Conservation (phyloP, 75 land plant species). For the Cryptomeria japonica region DNA sequence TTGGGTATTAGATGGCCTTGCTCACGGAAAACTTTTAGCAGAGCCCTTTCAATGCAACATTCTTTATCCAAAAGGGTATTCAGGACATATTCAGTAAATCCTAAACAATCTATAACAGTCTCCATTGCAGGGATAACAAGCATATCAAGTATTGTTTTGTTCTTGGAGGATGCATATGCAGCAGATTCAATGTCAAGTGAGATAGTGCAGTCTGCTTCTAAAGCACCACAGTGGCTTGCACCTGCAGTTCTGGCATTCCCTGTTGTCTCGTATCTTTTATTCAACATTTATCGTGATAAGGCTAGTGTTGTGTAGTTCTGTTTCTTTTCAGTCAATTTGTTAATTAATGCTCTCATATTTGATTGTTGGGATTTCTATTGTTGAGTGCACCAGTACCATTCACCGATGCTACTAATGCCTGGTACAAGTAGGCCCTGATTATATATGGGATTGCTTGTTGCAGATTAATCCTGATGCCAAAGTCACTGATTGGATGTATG, state of each 20-base stretch:
- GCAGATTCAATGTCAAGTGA: conserved; percentile 17
- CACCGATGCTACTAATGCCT: neutral
- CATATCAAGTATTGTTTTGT: neutral
- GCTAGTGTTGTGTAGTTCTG: conserved; percentile 15
- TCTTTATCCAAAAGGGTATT: neutral
- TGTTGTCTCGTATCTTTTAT: conserved; percentile 29
- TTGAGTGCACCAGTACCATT: neutral
- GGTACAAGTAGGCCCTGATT: neutral
- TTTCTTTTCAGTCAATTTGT: neutral
- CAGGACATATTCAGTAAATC: neutral
- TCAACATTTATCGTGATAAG: conserved; percentile 32
- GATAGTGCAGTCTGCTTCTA: conserved; percentile 13
- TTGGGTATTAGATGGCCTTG: neutral
- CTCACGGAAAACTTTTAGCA: neutral
- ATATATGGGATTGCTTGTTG: neutral
- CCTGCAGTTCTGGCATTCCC: conserved; percentile 36
- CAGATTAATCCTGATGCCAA: conserved; percentile 44
- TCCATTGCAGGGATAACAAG: neutral
- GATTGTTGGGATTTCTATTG: neutral
- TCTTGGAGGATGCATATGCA: conserved; percentile 18
- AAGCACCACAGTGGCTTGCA: conserved; percentile 35
- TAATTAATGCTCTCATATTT: neutral
- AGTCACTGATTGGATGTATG: conserved; percentile 41
- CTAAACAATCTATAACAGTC: neutral
- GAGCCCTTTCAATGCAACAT: neutral